These are phyloP conservation scores for Vickermania ingenoplastis DNA, from an alignment of 208 protist genomes.

Conservation along the genomic window DNA sequence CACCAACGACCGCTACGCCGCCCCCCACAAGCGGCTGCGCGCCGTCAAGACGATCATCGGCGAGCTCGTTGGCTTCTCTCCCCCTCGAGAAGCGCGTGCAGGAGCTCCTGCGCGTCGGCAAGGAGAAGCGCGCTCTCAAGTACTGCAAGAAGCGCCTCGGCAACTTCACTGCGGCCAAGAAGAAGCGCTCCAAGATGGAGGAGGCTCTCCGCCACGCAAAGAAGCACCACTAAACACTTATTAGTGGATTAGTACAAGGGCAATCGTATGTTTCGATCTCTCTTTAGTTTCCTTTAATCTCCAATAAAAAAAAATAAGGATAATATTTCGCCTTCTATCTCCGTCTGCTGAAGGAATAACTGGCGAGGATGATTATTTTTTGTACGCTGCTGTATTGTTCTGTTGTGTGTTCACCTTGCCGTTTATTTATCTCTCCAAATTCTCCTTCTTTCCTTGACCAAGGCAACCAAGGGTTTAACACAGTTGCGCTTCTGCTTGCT, in stretches of 20 bases:
- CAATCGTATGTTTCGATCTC: slow-evolving; percentile 8
- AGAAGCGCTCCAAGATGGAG: slow-evolving; percentile 89
- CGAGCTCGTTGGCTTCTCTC: slow-evolving; percentile 87
- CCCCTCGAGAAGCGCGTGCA: slow-evolving; percentile 88
- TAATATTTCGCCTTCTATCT: not conserved
- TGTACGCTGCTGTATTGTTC: too few species aligned
- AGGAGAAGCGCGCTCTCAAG: slow-evolving; percentile 93
- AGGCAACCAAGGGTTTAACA: too few species aligned
- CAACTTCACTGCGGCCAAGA: slow-evolving; percentile 84
- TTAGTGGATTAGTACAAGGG: too few species aligned
- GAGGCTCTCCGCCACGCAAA: slow-evolving; percentile 76
- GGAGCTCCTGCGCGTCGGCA: slow-evolving; percentile 91
- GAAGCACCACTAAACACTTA: slow-evolving; percentile 84
- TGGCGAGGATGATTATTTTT: not conserved
- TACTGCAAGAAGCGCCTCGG: slow-evolving; percentile 92
- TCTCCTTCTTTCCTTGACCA: too few species aligned
- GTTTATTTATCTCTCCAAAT: too few species aligned
- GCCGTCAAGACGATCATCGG: slow-evolving; percentile 87
- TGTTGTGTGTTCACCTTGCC: too few species aligned
- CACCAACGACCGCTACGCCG: slow-evolving; percentile 68
- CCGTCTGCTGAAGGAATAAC: not conserved
- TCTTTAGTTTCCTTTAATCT: slow-evolving; percentile 5
- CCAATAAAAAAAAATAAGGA: slow-evolving; percentile 7
- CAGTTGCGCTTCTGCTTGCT: too few species aligned
- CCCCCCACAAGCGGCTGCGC: slow-evolving; percentile 85